Base-by-base conservation (phyloP, 2,329 filamentous ascomycete genomes). In the Calonectria pauciramosa region DNA sequence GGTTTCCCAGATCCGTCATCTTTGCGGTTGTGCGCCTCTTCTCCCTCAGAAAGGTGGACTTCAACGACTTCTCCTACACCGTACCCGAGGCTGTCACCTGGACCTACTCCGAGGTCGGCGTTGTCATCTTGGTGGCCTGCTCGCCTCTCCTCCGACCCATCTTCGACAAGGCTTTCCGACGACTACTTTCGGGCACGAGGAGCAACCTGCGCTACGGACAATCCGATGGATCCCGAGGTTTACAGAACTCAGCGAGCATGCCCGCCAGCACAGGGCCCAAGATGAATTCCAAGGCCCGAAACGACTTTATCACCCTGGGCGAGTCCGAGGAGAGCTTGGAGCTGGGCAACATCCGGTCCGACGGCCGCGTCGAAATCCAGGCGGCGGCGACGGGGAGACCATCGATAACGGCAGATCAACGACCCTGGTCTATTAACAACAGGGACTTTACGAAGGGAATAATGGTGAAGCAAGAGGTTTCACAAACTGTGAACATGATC, bases 1-100 rank as follows among this genome's bases (percentile, higher is more conserved):
- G 11, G 1, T 14, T 18, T 0, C 23, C 9, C 30, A 75, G 73
- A 11, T 70, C 73, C 20, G 70, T 85, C 71, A 84, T 87, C 74
- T 89, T 78, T 56, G 79, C 77, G 8, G 52, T 75, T n/a, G 66
- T 81, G 13, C 77, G 79, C 2, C 73, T 81, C 1, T 49, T 75
- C 4, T 80, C 79, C 16, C 65, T 81, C 10, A 72, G 74, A 26
- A 47, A 67, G 26, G 60, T 81, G 56, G 71, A 79, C 65, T 80
- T 81, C 34, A 49, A 71, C 32, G 80, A 81, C 54, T 81, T 80
- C 47, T 77, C 78, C 26, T 80, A 77, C 36, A 78, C 78, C 2
- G 76, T 80, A 5, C 72, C 77, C 28, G 41, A 60, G 9, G 80
- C 76, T 23, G 78, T 80, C 66, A 77, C 75, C 5, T 81, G 80